Base-by-base conservation (phyloP, 2,329 filamentous ascomycete genomes). In the Venturia nashicola region DNA sequence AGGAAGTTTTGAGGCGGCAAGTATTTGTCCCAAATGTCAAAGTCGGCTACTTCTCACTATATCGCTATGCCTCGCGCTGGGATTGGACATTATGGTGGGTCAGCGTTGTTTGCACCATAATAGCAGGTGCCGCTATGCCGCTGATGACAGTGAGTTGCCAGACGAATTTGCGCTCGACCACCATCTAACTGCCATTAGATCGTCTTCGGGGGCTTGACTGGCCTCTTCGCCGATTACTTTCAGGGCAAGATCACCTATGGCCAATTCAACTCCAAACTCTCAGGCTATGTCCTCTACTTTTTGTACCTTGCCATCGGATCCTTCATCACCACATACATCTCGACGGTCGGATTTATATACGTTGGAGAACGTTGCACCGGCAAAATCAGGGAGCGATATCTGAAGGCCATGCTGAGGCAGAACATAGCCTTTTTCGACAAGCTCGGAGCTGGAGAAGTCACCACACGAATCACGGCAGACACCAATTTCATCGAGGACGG, bases 401-500 rank as follows among this genome's bases (percentile, higher is more conserved):
- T 99, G 7, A 83, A 86, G 69, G 74, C 75, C 40, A 76, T 76
- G 44, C 73, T 76, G 63, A 69, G 73, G 2, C 74, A 76, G 61
- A 76, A 76, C 61, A 72, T 76, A 34, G 74, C 72, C 1, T 76
- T 73, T 64, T 76, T 76, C 60, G 94, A 97, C 75, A 94, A 94
- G 71, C 82, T 96, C 16, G 93, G 92, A 61, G 89, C 91, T 42
- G 92, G 93, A 65, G 94, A 97, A 76, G 90, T 97, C 66, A 96
- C 92, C 0, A 96, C 92, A 0, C 87, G 92, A 67, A 96, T 97
- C 69, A 97, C 93, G 0, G 88, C 92, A 12, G 93, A 97, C 73
- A 96, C 91, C 55, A 97, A 96, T 71, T 79, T 96, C 62, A 87
- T 97, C 64, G 93, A 97, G 74, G 92, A 96, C 68, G 93, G 91